phyloP scores from a whole-genome alignment of 768 basidiomycete genomes.

The Ramaria sp. region DNA sequence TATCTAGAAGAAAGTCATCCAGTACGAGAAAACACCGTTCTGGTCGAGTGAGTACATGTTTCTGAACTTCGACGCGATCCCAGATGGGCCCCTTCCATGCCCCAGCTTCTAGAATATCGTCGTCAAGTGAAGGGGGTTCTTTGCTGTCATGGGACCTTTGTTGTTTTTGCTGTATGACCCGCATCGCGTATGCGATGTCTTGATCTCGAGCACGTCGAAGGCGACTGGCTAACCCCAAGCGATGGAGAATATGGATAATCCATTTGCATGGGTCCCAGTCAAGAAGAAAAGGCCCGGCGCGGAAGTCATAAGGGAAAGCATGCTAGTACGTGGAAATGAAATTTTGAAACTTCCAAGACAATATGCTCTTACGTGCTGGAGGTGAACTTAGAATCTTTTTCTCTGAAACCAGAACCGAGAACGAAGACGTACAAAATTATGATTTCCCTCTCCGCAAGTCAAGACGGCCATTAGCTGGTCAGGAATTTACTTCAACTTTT shows the following conservation, averaged over 20 bases:
- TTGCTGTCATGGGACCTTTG: conserved; percentile 14
- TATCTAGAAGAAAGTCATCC: conserved; percentile 52
- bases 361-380: not conserved
- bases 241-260: conserved; percentile 48
- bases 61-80: conserved; percentile 26
- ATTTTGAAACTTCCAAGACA: conserved; percentile 31
- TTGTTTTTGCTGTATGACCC: conserved; percentile 37
- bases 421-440: conserved; percentile 49
- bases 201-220: conserved; percentile 37
- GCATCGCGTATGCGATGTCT: conserved; percentile 37
- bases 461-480: conserved; percentile 51
- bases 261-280: conserved; percentile 83
- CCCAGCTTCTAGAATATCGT: not conserved
- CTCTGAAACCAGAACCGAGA: not conserved
- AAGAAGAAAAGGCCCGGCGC: conserved; percentile 45
- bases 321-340: conserved; percentile 33
- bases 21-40: conserved; percentile 42
- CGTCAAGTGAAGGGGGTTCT: not conserved
- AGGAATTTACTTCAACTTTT: not conserved
- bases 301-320: conserved; percentile 69
- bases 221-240: conserved; percentile 33
- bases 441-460: conserved; percentile 70
- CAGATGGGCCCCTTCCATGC: conserved; percentile 32
- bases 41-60: conserved; percentile 22
- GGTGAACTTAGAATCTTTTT: not conserved